Evolutionary conservation across 2,329 filamentous ascomycete genomes (phyloP), one percentile per base, ranked within the genome.

Genomic region (Diaporthe helianthi): DNA sequence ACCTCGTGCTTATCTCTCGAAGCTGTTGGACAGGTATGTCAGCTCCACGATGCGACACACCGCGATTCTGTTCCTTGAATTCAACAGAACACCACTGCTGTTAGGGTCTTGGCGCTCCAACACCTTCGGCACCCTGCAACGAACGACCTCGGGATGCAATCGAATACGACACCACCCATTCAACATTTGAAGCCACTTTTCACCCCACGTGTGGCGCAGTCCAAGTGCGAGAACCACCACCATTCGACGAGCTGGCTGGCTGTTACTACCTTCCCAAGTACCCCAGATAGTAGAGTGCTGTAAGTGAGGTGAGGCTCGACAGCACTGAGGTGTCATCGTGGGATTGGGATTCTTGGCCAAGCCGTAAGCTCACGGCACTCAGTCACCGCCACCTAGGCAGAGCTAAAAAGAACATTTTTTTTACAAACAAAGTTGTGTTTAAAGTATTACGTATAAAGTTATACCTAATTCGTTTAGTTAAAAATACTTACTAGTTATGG

Each of bases 161-260:
- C 29, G 58, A 49, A 63, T 63, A 63, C 58, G 58, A 63, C 29
- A 63, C 58, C 58, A 63, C 44, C 58, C 44, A 22, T 33, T 63
- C 58, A 63, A n/a, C n/a, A n/a, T n/a, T n/a, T n/a, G n/a, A n/a
- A 63, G 58, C 58, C 58, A 63, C 58, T 29, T 1, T 26, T 24
- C 58, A 49, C 44, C 58, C 58, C 58, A 49, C 58, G 44, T 36
- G 58, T 63, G 58, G 58, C 58, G 58, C 58, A 63, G 58, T 36
- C n/a, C n/a, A n/a, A n/a, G n/a, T 63, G 58, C 58, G 44, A 63
- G 58, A 3, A 19, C 44, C 26, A 17, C 6, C 13, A 38, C 36
- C 12, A 15, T 63, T 49, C 22, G n/a, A 44, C 44, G 29, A 49
- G 58, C 13, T 24, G 58, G 31, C 58, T 61, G 26, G 33, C 58